A percentile compares a stretch with the other conserved stretches of the same genome.
Conservation (phyloP, 2,329 filamentous ascomycete genomes). For the Reticulascus tulasneorum region DNA sequence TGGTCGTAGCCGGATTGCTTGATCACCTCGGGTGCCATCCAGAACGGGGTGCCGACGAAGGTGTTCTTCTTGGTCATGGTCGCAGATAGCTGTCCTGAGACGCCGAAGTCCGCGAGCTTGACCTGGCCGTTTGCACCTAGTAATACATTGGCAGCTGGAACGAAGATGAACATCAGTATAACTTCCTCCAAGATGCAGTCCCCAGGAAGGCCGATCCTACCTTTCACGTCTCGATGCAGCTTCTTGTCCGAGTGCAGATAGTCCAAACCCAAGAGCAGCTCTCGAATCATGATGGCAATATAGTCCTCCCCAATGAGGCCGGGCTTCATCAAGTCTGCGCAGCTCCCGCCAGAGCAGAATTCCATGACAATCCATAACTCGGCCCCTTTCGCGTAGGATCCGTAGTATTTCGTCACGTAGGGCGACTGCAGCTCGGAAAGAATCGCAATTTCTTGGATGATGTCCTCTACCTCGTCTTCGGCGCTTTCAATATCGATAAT, state of each 20-base stretch:
- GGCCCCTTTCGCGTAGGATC: constrained; percentile 91
- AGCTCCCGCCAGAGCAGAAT: constrained; percentile 95
- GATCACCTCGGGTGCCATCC: constrained; percentile 99
- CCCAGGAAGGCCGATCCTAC: too few species aligned
- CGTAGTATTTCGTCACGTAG: constrained; percentile 96
- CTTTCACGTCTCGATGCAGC: constrained; percentile 93
- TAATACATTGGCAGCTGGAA: constrained; percentile 82
- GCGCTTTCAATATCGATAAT: constrained; percentile 98
- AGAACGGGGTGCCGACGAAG: constrained; percentile 96
- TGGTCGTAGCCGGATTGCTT: constrained; percentile 98
- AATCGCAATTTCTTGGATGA: constrained; percentile 98
- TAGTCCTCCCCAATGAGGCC: constrained; percentile 90
- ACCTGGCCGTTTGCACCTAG: constrained; percentile 89
- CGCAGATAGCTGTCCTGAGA: constrained; percentile 90
- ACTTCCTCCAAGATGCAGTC: too few species aligned
- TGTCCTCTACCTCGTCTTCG: constrained; percentile 98
- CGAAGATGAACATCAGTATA: too few species aligned
- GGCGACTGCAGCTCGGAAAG: constrained; percentile 92
- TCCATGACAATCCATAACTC: constrained; percentile 99
- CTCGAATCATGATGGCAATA: constrained; percentile 90
- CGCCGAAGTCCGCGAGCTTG: constrained; percentile 94
- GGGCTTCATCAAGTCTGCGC: constrained; percentile 92
- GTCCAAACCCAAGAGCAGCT: constrained; percentile 83
- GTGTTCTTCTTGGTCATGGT: constrained; percentile 99
- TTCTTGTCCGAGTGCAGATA: constrained; percentile 96